phyloP scores from a whole-genome alignment of 495 filamentous ascomycete genomes.

The Podospora pseudoanserina region DNA sequence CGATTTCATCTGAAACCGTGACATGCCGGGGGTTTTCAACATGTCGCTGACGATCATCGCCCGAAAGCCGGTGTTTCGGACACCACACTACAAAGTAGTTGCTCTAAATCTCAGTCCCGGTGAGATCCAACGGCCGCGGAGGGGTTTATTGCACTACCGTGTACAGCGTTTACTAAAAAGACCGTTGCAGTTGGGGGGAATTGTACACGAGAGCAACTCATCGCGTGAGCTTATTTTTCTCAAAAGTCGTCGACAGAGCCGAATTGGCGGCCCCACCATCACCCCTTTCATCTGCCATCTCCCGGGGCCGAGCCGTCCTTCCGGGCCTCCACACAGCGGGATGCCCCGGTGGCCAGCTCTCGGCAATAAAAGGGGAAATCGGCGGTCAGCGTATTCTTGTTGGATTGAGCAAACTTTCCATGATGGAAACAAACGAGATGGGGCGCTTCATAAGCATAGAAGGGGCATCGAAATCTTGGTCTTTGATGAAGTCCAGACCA shows the following conservation, averaged over 20 bases:
- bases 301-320: conserved; percentile 18
- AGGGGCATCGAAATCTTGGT: neutral
- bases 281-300: neutral
- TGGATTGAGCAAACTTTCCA: neutral
- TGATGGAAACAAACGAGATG: neutral
- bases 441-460: no score
- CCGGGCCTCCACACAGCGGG: conserved; percentile 8
- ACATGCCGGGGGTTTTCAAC: neutral
- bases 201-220: neutral
- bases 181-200: neutral
- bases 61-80: neutral
- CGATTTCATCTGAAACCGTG: neutral
- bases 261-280: conserved; percentile 8
- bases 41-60: neutral
- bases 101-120: neutral
- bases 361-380: conserved; percentile 3
- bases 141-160: neutral
- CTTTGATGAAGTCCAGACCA: neutral
- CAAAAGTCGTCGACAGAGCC: neutral
- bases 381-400: neutral
- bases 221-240: conserved; percentile 8
- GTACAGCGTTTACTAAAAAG: neutral
- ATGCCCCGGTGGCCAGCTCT: neutral
- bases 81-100: neutral
- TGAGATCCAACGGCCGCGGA: neutral